These are phyloP conservation scores for Adansonia digitata DNA, from an alignment of 345 rosid species.

Conservation along the genomic window DNA sequence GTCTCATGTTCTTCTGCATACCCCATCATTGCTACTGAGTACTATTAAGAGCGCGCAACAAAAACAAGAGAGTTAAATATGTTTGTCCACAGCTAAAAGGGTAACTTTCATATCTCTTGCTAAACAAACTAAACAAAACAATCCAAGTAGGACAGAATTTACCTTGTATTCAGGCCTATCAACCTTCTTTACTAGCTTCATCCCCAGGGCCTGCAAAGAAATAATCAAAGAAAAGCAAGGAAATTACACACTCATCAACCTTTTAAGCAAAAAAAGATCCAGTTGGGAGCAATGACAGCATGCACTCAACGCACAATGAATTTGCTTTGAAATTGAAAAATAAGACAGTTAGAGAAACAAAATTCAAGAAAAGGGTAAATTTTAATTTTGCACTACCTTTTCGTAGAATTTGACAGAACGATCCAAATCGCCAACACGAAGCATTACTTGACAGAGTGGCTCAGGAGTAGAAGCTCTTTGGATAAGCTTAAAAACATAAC, in stretches of 20 bases:
- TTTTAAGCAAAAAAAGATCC: neutral
- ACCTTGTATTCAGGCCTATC: constrained; percentile 87
- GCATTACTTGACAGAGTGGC: constrained; percentile 95
- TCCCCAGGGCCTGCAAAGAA: constrained; percentile 69
- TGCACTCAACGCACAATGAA: neutral
- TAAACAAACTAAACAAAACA: neutral
- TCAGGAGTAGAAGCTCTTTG: constrained; percentile 86
- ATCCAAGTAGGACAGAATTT: neutral
- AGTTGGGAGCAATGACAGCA: neutral
- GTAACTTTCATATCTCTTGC: neutral
- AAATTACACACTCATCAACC: neutral
- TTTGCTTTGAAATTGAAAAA: neutral
- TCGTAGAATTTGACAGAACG: constrained; percentile 86
- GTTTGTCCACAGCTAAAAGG: neutral
- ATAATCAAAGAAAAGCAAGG: neutral
- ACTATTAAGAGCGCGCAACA: constrained; percentile 33
- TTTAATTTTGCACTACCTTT: constrained; percentile 43
- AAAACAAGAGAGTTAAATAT: neutral
- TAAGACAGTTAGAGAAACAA: neutral
- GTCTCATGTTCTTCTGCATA: constrained; percentile 83
- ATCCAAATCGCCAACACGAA: constrained; percentile 84
- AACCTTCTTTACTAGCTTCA: constrained; percentile 64
- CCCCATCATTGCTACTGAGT: constrained; percentile 82
- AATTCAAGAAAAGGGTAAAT: neutral
- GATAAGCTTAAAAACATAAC: constrained; percentile 76